Evolutionary conservation across 176 grass and related monocot genomes (phyloP), one percentile per base, ranked within the genome.

Genomic region (Aegilops umbellulata): DNA sequence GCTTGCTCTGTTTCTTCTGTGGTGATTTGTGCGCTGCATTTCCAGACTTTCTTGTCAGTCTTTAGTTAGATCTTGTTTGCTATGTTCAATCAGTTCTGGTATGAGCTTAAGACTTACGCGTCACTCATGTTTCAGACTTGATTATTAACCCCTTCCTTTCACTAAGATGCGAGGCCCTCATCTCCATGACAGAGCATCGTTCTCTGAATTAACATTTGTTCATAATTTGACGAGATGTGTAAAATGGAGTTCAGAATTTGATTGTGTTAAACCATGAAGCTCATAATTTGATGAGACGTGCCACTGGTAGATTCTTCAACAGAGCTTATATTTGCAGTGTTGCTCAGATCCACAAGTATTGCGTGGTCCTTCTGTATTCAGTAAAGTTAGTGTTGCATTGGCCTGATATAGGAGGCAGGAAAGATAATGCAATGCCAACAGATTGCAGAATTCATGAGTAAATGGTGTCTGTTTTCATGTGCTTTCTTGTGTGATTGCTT

Each of bases 71-170:
- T 66, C n/a, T 68, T 82, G 35, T 3, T 77, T 36, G 34, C 62
- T 4, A 80, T 36, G 26, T 46, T 78, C 80, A 38, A 14, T 62
- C 22, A 41, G 36, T 34, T 63, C 22, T 31, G 31, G 11, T 6
- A 73, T 9, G 22, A 22, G n/a, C 11, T 65, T 32, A 80, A 38
- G 23, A 6, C 12, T 57, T 25, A 65, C 8, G 12, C 38, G 1
- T 60, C 80, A 62, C 41, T 60, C 71, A 25, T 11, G 42, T 80
- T 80, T 68, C 24, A 10, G 20, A 63, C 11, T 22, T 81, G 42
- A 10, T 20, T 23, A 63, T 68, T 17, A 23, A 41, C 71, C 20
- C 66, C 49, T 60, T 79, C 60, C 34, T 87, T 82, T 88, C 9
- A 15, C 6, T 42, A 30, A 10, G 14, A 74, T 46, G 25, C 23